Conservation (phyloP, 805 yeast genomes). For the Saccharomyces jurei region DNA sequence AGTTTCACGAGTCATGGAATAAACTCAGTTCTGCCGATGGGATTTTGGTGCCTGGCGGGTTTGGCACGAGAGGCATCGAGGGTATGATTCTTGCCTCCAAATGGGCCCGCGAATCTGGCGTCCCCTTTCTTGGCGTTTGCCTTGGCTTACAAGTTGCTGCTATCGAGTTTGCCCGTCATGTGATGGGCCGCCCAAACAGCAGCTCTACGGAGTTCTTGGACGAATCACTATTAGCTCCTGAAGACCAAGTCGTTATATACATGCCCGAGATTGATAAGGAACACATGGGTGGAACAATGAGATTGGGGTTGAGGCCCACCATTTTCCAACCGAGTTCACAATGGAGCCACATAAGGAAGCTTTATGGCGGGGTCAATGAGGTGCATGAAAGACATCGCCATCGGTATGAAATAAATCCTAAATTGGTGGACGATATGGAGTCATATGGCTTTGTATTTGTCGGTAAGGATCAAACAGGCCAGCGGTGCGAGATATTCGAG, state of each 20-base stretch:
- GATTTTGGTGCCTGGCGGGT: conserved; percentile 96
- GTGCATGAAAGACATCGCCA: conserved; percentile 96
- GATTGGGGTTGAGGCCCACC: conserved; percentile 91
- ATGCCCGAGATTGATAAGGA: conserved; percentile 98
- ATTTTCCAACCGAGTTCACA: conserved; percentile 62
- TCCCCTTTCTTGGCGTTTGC: conserved; percentile 95
- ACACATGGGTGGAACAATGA: conserved; percentile 97
- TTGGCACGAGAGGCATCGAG: conserved; percentile 94
- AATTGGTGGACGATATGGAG: conserved; percentile 63
- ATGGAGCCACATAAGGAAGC: conserved; percentile 60
- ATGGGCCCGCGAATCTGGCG: conserved; percentile 91
- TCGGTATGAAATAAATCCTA: conserved; percentile 94
- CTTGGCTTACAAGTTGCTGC: conserved; percentile 96
- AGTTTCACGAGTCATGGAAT: conserved; percentile 94
- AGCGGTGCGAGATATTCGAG: conserved; percentile 92
- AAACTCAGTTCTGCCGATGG: conserved; percentile 90
- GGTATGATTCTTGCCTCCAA: conserved; percentile 96
- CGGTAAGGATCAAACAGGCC: conserved; percentile 84
- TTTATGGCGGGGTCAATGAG: conserved; percentile 62
- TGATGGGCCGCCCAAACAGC: conserved; percentile 58
- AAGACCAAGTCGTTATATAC: conserved; percentile 69
- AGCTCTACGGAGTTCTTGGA: conserved; percentile 78
- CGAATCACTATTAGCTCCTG: conserved; percentile 39
- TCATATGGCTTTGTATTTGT: conserved; percentile 74
- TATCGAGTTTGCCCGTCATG: conserved; percentile 81